These are phyloP conservation scores for Sporisorium reilianum DNA, from an alignment of 1,284 basidiomycete genomes.

Conservation along the genomic window DNA sequence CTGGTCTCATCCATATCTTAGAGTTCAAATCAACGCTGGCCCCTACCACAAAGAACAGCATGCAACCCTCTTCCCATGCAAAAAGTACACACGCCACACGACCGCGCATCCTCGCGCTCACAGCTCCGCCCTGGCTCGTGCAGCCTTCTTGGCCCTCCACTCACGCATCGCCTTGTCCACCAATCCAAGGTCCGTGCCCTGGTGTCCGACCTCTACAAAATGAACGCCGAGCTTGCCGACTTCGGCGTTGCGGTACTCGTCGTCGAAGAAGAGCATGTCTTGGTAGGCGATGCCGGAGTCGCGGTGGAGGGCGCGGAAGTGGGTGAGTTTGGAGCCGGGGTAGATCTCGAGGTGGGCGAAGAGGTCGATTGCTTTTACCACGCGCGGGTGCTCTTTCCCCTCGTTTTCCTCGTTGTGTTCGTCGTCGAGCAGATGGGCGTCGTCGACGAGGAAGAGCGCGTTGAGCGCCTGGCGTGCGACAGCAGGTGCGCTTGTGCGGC, in stretches of 20 bases:
- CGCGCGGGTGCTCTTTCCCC: background rate
- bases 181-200: constrained; percentile 56
- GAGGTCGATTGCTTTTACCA: constrained; percentile 51
- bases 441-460: constrained; percentile 48
- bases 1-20: no score
- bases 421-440: constrained; percentile 12
- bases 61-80: no score
- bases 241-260: constrained; percentile 63
- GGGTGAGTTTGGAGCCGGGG: constrained; percentile 64
- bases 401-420: background rate
- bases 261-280: constrained; percentile 69
- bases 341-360: constrained; percentile 67
- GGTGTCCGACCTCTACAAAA: constrained; percentile 61
- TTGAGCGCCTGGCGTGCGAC: constrained; percentile 63
- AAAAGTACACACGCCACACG: no score
- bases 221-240: constrained; percentile 67
- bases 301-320: constrained; percentile 55
- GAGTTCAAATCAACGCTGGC: no score
- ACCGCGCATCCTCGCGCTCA: no score
- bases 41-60: no score
- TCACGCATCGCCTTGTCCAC: constrained; percentile 57
- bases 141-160: constrained; percentile 56
- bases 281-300: constrained; percentile 57
- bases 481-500: constrained; percentile 58
- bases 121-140: constrained; percentile 6